Percentiles rank a stretch among this genome's conserved stretches.
These are phyloP conservation scores for Epicoccum sorghinum DNA, from an alignment of 2,329 filamentous ascomycete species.

Conservation along the genomic window DNA sequence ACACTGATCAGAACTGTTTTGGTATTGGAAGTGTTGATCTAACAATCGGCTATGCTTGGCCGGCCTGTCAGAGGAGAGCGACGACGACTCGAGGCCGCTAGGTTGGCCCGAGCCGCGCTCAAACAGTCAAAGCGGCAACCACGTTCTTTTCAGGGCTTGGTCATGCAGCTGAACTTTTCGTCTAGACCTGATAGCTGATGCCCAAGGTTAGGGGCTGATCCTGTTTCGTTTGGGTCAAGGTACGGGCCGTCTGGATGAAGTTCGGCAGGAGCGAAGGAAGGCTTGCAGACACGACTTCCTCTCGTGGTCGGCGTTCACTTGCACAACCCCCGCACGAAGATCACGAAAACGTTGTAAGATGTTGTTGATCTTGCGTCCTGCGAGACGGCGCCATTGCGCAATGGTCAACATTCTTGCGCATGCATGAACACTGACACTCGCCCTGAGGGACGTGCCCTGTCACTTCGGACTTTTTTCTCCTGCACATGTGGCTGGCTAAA, in stretches of 20 bases:
- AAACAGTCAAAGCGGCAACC: conserved; percentile 5
- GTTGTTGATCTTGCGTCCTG: neutral
- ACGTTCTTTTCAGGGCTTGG: conserved; percentile 1
- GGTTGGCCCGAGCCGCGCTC: conserved; percentile 4
- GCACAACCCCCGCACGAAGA: neutral
- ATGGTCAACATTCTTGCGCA: neutral
- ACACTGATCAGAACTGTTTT: conserved; percentile 2
- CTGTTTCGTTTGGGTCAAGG: neutral
- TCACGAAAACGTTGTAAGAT: neutral
- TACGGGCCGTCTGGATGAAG: conserved; percentile 14
- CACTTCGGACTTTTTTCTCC: conserved; percentile 4
- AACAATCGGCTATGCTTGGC: conserved; percentile 2
- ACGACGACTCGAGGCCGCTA: neutral
- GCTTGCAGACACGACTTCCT: conserved; percentile 12
- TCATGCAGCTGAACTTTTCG: conserved; percentile 4
- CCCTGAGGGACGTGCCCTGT: conserved; percentile 1
- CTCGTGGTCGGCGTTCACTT: neutral
- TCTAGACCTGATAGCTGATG: neutral
- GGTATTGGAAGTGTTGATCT: conserved; percentile 9
- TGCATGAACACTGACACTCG: conserved; percentile 5
- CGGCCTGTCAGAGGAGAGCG: conserved; percentile 5
- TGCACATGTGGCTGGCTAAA: conserved; percentile 10
- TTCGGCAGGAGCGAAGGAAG: conserved; percentile 6
- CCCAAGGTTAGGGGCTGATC: conserved; percentile 4
- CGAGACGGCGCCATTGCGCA: neutral